Conservation (phyloP, 164 flowering plant genomes). For the Santalum album region DNA sequence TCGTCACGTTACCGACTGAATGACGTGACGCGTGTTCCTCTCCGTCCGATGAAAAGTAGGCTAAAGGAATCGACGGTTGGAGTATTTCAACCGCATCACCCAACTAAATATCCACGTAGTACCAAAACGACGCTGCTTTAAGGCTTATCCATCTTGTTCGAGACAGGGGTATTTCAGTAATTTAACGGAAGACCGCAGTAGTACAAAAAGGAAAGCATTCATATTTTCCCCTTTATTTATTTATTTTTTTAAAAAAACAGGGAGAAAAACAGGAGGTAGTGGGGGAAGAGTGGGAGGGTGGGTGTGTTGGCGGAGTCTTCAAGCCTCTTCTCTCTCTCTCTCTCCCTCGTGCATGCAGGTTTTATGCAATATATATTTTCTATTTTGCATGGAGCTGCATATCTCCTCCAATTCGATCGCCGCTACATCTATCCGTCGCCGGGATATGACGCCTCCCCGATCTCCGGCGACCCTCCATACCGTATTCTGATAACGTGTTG, state of each 20-base stretch:
- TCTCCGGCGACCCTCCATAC: conserved; percentile 2
- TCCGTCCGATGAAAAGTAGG: no score
- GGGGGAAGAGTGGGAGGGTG: conserved; percentile 6
- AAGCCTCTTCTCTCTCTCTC: conserved; percentile 22
- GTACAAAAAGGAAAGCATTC: no score
- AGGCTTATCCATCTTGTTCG: no score
- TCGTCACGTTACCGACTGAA: no score
- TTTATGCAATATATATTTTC: conserved; percentile 4
- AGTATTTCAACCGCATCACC: no score
- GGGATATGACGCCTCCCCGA: conserved; percentile 1
- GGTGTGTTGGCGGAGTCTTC: conserved; percentile 30
- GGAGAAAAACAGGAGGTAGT: conserved; percentile 1
- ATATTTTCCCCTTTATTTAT: neutral
- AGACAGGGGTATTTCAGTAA: no score
- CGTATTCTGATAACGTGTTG: neutral
- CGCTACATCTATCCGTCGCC: conserved; percentile 2
- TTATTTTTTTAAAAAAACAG: neutral
- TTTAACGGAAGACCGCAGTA: no score
- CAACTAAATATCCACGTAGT: no score
- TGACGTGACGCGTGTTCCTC: no score
- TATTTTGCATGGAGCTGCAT: conserved; percentile 23
- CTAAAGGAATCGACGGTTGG: no score
- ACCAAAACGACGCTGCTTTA: no score
- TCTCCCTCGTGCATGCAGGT: conserved; percentile 52
- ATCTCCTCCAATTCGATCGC: conserved; percentile 4